A percentile compares a stretch with the other conserved stretches of the same genome.
These are phyloP conservation scores for Globisporangium viniferum DNA, from an alignment of 352 stramenopile species.

Conservation along the genomic window DNA sequence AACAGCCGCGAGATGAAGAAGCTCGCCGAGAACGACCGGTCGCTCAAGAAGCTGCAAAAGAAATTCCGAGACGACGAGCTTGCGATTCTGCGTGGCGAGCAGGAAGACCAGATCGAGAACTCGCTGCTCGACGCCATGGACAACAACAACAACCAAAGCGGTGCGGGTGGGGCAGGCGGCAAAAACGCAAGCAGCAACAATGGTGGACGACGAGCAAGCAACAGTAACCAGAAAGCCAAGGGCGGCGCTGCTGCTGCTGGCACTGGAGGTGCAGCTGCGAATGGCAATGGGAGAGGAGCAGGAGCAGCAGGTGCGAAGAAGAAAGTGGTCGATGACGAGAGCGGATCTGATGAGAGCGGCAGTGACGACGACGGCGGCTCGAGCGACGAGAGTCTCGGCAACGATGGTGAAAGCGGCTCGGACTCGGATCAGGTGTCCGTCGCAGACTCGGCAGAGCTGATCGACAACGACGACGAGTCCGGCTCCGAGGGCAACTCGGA, in stretches of 20 bases:
- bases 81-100: constrained; percentile 81
- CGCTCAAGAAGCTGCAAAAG: constrained; percentile 92
- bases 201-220: constrained; percentile 29
- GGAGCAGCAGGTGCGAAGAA: constrained; percentile 26
- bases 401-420: constrained; percentile 28
- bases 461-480: constrained; percentile 82
- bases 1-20: constrained; percentile 86
- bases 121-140: constrained; percentile 46
- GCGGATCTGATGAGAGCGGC: constrained; percentile 29
- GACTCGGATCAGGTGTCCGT: constrained; percentile 83
- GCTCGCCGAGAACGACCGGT: constrained; percentile 83
- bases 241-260: constrained; percentile 4
- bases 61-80: constrained; percentile 92
- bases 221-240: constrained; percentile 48
- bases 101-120: constrained; percentile 76
- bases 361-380: constrained; percentile 50
- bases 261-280: neutral
- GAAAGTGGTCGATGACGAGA: constrained; percentile 32
- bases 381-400: constrained; percentile 47
- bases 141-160: constrained; percentile 47
- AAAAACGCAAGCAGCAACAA: constrained; percentile 19
- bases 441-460: constrained; percentile 77
- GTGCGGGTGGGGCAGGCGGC: constrained; percentile 18
- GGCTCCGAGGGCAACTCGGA: constrained; percentile 48
- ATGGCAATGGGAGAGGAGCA: constrained; percentile 3